Evolutionary conservation across 1,284 basidiomycete genomes (phyloP), one percentile per base, ranked within the genome.

Genomic region (Sanguinoderma infundibulare): DNA sequence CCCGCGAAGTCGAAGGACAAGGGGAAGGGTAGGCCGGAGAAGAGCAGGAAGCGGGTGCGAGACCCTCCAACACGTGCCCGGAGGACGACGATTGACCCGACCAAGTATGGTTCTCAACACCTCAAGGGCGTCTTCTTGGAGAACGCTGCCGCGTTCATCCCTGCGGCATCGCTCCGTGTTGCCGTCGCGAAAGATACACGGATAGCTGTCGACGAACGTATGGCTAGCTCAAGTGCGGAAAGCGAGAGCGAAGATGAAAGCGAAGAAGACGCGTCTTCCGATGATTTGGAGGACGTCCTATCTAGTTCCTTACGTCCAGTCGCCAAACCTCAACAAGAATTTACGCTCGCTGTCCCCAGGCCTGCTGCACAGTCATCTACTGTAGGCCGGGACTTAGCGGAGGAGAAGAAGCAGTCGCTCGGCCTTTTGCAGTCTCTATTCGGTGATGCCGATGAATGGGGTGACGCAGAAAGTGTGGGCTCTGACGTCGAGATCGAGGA

Each of bases 51-150:
- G 50, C 68, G 70, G 28, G 50, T 59, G 36, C 69, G 67, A 42
- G 65, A 64, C 26, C 69, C 80, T 1, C 82, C 82, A 59, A 73
- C 73, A 12, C 77, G 86, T 17, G 82, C 86, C 3, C 73, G 85
- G 61, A 74, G 79, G 62, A 75, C 79, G 61, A 83, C 79, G 57
- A 91, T 92, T 65, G 89, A 92, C 69, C 85, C 89, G 63, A 83
- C 82, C 22, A 80, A 80, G 53, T 92, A 85, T 80, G 88, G 85
- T 38, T 88, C 87, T 32, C 77, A 79, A 22, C 84, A 89, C 69
- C 68, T 91, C 66, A 89, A 83, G 59, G 91, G 89, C 2, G 74
- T 82, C 30, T 88, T 89, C 72, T 67, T 92, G 67, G 87, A 89
- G 54, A 70, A 68, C 10, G 69, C 59, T 9, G 67, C 69, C 17